phyloP scores from a whole-genome alignment of 176 grass and related monocot species.

The Hyparrhenia diplandra region DNA sequence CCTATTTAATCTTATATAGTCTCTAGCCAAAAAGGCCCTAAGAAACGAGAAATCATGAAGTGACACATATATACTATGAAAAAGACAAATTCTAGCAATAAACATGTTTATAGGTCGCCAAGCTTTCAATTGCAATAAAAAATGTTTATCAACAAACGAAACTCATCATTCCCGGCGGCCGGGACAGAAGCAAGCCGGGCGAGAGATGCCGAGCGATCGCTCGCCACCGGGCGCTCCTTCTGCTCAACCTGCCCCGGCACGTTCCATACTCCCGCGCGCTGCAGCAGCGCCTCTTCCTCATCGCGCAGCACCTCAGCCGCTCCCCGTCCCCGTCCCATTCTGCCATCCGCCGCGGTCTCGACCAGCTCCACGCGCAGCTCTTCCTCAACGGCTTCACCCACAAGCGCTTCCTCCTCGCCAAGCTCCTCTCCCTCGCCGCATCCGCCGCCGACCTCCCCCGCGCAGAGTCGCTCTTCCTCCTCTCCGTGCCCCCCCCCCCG shows the following conservation, averaged over 20 bases:
- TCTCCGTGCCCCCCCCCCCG: not conserved
- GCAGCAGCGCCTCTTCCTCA: conserved; percentile 67
- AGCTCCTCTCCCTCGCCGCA: conserved; percentile 53
- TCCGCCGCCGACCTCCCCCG: conserved; percentile 33
- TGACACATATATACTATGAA: no score
- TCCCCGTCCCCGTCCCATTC: not conserved
- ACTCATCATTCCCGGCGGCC: not conserved
- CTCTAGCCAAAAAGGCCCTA: no score
- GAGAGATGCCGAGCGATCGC: conserved; percentile 12
- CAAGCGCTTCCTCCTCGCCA: conserved; percentile 66
- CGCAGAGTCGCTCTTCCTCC: conserved; percentile 49
- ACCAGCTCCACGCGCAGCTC: conserved; percentile 63
- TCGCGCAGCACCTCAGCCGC: conserved; percentile 42
- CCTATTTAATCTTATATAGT: no score
- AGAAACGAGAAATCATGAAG: no score
- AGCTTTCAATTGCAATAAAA: not conserved
- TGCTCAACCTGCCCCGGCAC: conserved; percentile 12
- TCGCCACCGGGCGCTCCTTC: not conserved
- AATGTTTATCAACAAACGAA: not conserved
- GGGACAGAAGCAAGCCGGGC: not conserved
- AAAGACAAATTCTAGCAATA: no score
- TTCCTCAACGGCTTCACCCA: conserved; percentile 59
- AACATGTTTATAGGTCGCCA: no score
- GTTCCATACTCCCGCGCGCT: conserved; percentile 53
- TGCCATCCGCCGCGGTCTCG: conserved; percentile 29